Conservation (phyloP, 805 yeast genomes). For the Pichia sporocuriosa region DNA sequence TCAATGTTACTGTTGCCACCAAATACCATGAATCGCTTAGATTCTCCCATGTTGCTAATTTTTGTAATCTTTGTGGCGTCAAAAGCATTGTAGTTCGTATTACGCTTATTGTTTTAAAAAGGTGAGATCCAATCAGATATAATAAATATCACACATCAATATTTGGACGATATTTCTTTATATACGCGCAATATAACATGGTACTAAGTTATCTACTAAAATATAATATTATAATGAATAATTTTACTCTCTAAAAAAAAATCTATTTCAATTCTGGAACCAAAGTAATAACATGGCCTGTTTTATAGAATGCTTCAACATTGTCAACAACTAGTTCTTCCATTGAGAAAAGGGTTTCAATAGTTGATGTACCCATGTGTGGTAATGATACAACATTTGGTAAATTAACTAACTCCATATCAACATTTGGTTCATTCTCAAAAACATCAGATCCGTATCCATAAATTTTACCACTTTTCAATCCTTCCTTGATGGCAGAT, state of each 20-base stretch:
- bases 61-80: slow-evolving; percentile 49
- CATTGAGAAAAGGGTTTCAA: slow-evolving; percentile 72
- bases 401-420: slow-evolving; percentile 50
- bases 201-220: no score
- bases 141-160: no score
- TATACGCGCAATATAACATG: no score
- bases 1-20: slow-evolving; percentile 72
- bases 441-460: slow-evolving; percentile 71
- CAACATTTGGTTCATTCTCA: slow-evolving; percentile 68
- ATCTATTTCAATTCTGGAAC: slow-evolving; percentile 66
- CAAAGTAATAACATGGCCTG: slow-evolving; percentile 63
- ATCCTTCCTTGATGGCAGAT: slow-evolving; percentile 44
- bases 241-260: no score
- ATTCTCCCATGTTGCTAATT: slow-evolving; percentile 47
- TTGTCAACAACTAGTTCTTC: slow-evolving; percentile 73
- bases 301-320: slow-evolving; percentile 45
- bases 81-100: slow-evolving; percentile 23
- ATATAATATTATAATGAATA: no score
- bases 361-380: slow-evolving; percentile 81
- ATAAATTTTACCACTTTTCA: slow-evolving; percentile 58
- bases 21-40: slow-evolving; percentile 63
- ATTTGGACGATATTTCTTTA: no score
- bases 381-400: slow-evolving; percentile 76
- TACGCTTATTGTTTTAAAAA: background rate
- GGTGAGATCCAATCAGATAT: no score